A percentile compares a stretch with the other conserved stretches of the same genome.
Conservation (phyloP, 805 yeast species). For the Osmozyma mogii region DNA sequence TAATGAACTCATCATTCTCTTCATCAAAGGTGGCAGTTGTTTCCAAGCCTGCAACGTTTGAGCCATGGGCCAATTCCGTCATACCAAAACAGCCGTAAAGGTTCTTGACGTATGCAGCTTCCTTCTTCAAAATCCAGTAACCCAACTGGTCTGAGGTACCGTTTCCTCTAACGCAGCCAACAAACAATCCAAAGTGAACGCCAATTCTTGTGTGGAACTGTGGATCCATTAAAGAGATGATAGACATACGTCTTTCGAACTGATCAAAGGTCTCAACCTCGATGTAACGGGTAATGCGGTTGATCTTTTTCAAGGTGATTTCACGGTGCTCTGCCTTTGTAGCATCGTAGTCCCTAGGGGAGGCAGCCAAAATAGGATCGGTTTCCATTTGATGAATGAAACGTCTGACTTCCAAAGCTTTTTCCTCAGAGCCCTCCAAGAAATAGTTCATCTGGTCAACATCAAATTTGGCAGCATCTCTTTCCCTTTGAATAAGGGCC, state of each 20-base stretch:
- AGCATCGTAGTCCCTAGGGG: constrained; percentile 49
- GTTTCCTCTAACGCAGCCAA: constrained; percentile 74
- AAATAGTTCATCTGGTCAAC: constrained; percentile 39
- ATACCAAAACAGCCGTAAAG: constrained; percentile 58
- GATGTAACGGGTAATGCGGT: constrained; percentile 52
- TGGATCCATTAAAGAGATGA: constrained; percentile 67
- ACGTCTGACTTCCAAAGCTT: constrained; percentile 33
- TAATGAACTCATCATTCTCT: constrained; percentile 55
- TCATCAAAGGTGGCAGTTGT: constrained; percentile 82
- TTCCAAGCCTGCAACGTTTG: constrained; percentile 88
- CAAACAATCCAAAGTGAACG: constrained; percentile 80
- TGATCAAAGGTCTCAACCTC: constrained; percentile 39
- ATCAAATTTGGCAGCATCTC: constrained; percentile 34
- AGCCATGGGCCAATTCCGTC: constrained; percentile 58
- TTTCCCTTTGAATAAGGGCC: constrained; percentile 32
- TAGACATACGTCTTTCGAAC: constrained; percentile 52
- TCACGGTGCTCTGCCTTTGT: constrained; percentile 52
- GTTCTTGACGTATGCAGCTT: constrained; percentile 50
- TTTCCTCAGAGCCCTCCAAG: constrained; percentile 45
- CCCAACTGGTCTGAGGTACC: constrained; percentile 79
- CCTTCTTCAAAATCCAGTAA: constrained; percentile 74
- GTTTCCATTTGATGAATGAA: constrained; percentile 53
- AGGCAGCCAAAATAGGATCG: constrained; percentile 57
- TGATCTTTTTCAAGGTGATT: constrained; percentile 52
- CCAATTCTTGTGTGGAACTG: constrained; percentile 76